phyloP scores from a whole-genome alignment of 176 grass and related monocot genomes.

The Triticum aestivum region DNA sequence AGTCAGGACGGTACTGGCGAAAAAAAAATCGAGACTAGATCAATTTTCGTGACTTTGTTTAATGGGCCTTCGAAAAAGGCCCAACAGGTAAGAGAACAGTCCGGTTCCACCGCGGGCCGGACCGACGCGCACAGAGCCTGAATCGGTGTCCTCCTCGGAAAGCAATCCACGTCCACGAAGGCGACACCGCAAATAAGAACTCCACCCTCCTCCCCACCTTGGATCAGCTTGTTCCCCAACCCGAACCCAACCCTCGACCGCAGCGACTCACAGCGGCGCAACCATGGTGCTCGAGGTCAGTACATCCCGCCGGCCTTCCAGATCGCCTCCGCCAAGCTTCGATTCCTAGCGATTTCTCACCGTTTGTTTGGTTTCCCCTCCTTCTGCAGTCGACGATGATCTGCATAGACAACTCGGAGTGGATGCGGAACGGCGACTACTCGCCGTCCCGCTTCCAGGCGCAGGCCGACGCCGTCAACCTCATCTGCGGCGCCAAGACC shows the following conservation, averaged over 20 bases:
- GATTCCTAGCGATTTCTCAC: not conserved
- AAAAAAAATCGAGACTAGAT: no score
- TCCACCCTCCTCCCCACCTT: not conserved
- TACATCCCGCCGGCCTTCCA: not conserved
- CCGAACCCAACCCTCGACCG: conserved; percentile 3
- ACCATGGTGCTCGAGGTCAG: conserved; percentile 94
- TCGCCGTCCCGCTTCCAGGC: conserved; percentile 83
- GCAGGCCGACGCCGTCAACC: conserved; percentile 90
- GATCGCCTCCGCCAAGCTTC: not conserved
- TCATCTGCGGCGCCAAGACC: conserved; percentile 95
- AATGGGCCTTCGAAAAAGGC: not conserved
- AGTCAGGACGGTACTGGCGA: no score
- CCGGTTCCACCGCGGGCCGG: not conserved
- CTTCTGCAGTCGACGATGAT: conserved; percentile 90
- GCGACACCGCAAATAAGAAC: not conserved
- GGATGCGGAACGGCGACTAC: conserved; percentile 99
- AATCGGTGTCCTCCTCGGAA: not conserved
- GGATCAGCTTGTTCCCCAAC: conserved; percentile 35
- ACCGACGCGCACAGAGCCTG: not conserved
- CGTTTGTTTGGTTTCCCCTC: conserved; percentile 10
- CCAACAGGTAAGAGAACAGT: not conserved
- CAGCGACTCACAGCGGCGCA: conserved; percentile 31
- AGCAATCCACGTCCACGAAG: not conserved
- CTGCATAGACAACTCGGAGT: conserved; percentile 99
- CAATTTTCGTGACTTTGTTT: no score